phyloP scores from a whole-genome alignment of 2,329 filamentous ascomycete species.

The Aschersonia sp. region DNA sequence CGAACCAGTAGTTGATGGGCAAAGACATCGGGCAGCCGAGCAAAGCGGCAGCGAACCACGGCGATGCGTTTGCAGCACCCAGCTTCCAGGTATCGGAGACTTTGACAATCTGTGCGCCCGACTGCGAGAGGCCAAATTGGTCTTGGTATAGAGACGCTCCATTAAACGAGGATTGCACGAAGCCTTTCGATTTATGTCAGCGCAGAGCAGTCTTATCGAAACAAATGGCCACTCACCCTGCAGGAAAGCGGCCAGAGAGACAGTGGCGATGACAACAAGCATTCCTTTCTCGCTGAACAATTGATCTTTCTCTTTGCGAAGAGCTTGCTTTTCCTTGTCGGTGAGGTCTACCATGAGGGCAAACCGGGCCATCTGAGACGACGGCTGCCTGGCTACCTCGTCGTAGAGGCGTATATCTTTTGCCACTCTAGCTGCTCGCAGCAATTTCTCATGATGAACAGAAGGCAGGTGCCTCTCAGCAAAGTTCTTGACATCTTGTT shows the following conservation, averaged over 20 bases:
- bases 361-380: constrained; percentile 6
- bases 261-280: constrained; percentile 23
- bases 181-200: constrained; percentile 12
- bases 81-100: constrained; percentile 20
- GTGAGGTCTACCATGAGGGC: constrained; percentile 17
- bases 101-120: not conserved
- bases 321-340: constrained; percentile 19
- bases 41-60: constrained; percentile 23
- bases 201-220: not conserved
- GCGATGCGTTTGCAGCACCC: constrained; percentile 23
- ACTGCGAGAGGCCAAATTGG: constrained; percentile 8
- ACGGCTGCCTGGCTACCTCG: constrained; percentile 14
- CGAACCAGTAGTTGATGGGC: constrained; percentile 25
- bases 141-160: constrained; percentile 20
- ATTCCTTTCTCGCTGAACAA: constrained; percentile 24
- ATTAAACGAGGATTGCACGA: constrained; percentile 29
- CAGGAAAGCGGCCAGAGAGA: constrained; percentile 27
- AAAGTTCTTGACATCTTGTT: constrained; percentile 19
- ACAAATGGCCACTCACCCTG: constrained; percentile 12
- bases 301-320: constrained; percentile 21
- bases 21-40: constrained; percentile 24
- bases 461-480: constrained; percentile 12
- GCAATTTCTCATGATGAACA: constrained; percentile 15
- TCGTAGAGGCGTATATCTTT: constrained; percentile 25
- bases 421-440: constrained; percentile 25